These are phyloP conservation scores for Sphaerulina populicola DNA, from an alignment of 2,329 filamentous ascomycete genomes.

Conservation along the genomic window DNA sequence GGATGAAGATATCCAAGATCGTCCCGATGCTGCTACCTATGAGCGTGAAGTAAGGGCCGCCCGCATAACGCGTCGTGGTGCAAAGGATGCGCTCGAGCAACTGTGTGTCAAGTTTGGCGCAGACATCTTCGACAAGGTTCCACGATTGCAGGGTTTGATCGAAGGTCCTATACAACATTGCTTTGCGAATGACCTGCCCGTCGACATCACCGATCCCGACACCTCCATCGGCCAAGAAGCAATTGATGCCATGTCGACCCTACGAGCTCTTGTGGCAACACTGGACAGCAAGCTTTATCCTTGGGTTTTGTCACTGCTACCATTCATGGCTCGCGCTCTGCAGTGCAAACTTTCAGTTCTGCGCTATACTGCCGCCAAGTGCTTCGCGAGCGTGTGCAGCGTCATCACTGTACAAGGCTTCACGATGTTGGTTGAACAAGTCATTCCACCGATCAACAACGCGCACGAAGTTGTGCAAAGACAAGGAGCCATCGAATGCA, in stretches of 20 bases:
- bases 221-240: slow-evolving; percentile 78
- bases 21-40: slow-evolving; percentile 82
- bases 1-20: slow-evolving; percentile 90
- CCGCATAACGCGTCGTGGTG: slow-evolving; percentile 80
- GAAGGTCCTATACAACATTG: slow-evolving; percentile 68
- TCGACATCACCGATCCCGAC: slow-evolving; percentile 64
- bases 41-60: slow-evolving; percentile 83
- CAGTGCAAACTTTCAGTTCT: slow-evolving; percentile 86
- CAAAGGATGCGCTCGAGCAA: slow-evolving; percentile 88
- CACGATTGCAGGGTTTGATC: slow-evolving; percentile 72
- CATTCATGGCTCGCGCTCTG: slow-evolving; percentile 76
- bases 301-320: slow-evolving; percentile 76
- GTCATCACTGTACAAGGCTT: slow-evolving; percentile 92
- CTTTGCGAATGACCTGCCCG: slow-evolving; percentile 61
- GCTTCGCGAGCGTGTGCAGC: slow-evolving; percentile 93
- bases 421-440: slow-evolving; percentile 88
- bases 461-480: slow-evolving; percentile 78
- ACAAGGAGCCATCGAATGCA: slow-evolving; percentile 87
- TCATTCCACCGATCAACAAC: slow-evolving; percentile 86
- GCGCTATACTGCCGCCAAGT: slow-evolving; percentile 93
- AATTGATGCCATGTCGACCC: slow-evolving; percentile 84
- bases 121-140: slow-evolving; percentile 70
- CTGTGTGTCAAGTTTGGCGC: slow-evolving; percentile 71
- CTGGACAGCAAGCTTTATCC: slow-evolving; percentile 64
- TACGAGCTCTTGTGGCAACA: slow-evolving; percentile 88